A percentile compares a stretch with the other conserved stretches of the same genome.
These are phyloP conservation scores for Artemisia annua DNA, from an alignment of 129 eudicot species.

Conservation along the genomic window DNA sequence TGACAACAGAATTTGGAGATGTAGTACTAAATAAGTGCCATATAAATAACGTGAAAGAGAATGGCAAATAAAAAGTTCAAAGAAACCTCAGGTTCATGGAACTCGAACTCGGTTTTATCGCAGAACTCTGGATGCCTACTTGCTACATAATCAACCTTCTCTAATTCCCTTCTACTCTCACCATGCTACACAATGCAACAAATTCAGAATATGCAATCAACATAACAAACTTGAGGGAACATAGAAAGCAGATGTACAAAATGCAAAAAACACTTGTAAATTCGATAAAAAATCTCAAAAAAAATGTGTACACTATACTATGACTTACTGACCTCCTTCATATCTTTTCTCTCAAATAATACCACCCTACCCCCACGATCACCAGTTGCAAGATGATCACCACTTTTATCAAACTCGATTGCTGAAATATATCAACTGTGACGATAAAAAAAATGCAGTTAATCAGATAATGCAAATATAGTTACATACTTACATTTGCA, in stretches of 20 bases:
- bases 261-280: background rate
- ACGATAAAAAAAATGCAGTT: too few relatives aligned
- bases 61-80: conserved; percentile 1
- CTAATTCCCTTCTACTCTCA: conserved; percentile 74
- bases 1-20: background rate
- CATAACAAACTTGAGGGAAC: background rate
- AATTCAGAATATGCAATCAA: conserved; percentile 23
- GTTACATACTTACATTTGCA: too few relatives aligned
- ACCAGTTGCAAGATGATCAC: conserved; percentile 96
- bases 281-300: conserved; percentile 2
- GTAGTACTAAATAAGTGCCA: conserved; percentile 16
- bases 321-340: too few relatives aligned
- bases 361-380: conserved; percentile 98
- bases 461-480: too few relatives aligned
- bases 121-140: conserved; percentile 95
- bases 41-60: conserved; percentile 4
- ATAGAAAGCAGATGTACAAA: background rate
- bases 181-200: conserved; percentile 51
- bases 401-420: too few relatives aligned
- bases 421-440: too few relatives aligned
- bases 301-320: background rate
- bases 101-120: conserved; percentile 94
- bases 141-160: conserved; percentile 64
- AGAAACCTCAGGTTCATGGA: conserved; percentile 97
- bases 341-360: conserved; percentile 65